A percentile compares a stretch with the other conserved stretches of the same genome.
phyloP scores from a whole-genome alignment of 495 filamentous ascomycete species.

The Trichoderma asperelloides region DNA sequence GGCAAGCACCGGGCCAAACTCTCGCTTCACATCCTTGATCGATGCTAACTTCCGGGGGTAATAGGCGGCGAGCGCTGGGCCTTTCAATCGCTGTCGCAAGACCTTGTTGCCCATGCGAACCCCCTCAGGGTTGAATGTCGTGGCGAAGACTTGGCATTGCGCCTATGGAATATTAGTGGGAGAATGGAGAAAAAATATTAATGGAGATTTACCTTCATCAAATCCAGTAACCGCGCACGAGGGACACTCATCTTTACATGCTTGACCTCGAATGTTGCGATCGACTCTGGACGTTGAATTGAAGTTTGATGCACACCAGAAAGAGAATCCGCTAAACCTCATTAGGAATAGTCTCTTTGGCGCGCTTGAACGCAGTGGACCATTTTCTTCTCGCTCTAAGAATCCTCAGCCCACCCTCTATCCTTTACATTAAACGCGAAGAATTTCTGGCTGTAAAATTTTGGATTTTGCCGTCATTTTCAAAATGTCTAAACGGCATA shows the following conservation, averaged over 20 bases:
- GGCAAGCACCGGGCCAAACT: conserved; percentile 49
- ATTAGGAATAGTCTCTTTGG: neutral
- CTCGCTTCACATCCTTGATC: conserved; percentile 55
- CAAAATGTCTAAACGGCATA: conserved; percentile 23
- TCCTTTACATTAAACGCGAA: neutral
- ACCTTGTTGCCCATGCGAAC: conserved; percentile 80
- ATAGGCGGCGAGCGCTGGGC: conserved; percentile 70
- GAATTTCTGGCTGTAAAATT: neutral
- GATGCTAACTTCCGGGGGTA: conserved; percentile 71
- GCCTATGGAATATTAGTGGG: conserved; percentile 39
- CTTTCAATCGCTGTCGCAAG: conserved; percentile 72
- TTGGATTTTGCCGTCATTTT: neutral
- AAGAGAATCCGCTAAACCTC: neutral
- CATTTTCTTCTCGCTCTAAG: neutral
- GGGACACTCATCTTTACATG: conserved; percentile 58
- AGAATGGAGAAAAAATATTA: neutral
- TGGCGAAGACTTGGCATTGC: conserved; percentile 84
- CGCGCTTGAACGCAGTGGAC: neutral
- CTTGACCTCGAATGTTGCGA: conserved; percentile 11
- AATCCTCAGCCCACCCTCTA: neutral
- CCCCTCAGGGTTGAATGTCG: conserved; percentile 78
- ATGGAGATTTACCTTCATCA: conserved; percentile 70
- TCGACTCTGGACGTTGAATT: conserved; percentile 4
- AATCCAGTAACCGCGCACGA: conserved; percentile 61
- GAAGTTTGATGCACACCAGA: conserved; percentile 3